A percentile compares a stretch with the other conserved stretches of the same genome.
phyloP scores from a whole-genome alignment of 768 basidiomycete genomes.

The Termitomyces sp. region DNA sequence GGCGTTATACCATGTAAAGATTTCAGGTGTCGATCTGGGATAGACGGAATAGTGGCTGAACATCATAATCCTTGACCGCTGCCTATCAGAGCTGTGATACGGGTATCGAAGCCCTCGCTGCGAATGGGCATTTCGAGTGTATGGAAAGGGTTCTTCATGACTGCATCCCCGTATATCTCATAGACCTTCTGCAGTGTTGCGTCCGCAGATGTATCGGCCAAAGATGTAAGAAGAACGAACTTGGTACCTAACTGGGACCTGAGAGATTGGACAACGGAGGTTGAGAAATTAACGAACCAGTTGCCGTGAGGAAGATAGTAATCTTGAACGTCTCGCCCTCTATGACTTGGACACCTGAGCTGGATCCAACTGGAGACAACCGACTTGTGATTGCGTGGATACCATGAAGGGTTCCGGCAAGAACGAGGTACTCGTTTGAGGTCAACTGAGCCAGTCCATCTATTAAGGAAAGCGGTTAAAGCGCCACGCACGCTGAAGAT shows the following conservation, averaged over 20 bases:
- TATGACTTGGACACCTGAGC: constrained; percentile 92
- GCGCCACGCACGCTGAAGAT: neutral
- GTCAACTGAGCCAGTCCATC: constrained; percentile 90
- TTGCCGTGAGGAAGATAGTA: constrained; percentile 84
- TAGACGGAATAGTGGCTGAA: neutral
- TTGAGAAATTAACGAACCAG: constrained; percentile 50
- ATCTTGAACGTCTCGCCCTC: constrained; percentile 96
- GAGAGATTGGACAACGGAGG: neutral
- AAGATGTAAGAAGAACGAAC: constrained; percentile 87
- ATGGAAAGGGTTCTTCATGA: constrained; percentile 99
- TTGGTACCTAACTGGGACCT: constrained; percentile 68
- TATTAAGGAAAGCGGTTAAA: constrained; percentile 26
- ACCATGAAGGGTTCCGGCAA: constrained; percentile 95
- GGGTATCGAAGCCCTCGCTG: constrained; percentile 80
- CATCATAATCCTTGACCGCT: constrained; percentile 27
- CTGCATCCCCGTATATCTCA: constrained; percentile 90
- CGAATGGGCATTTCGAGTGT: constrained; percentile 99
- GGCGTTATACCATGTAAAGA: neutral
- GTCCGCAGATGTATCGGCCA: constrained; percentile 68
- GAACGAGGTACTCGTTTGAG: constrained; percentile 92
- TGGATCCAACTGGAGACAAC: constrained; percentile 75
- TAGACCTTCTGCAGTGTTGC: constrained; percentile 80
- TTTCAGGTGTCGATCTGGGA: neutral
- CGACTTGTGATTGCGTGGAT: constrained; percentile 98
- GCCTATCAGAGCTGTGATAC: constrained; percentile 60